A percentile compares a stretch with the other conserved stretches of the same genome.
These are phyloP conservation scores for Lolium rigidum DNA, from an alignment of 176 grass and related monocot genomes.

Conservation along the genomic window DNA sequence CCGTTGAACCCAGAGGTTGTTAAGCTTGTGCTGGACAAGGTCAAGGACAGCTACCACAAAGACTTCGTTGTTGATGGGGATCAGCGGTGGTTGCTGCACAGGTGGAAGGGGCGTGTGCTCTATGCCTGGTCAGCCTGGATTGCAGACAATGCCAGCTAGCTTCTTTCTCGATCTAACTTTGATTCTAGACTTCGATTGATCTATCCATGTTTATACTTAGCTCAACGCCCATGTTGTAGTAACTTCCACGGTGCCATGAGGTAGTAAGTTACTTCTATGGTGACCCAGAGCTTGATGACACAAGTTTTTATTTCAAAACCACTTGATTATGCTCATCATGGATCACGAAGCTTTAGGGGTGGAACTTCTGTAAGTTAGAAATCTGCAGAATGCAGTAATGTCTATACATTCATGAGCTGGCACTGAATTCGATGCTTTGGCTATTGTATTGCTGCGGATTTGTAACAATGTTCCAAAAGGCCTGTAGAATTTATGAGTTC, in stretches of 20 bases:
- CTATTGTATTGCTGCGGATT: not conserved
- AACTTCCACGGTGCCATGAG: slow-evolving; percentile 21
- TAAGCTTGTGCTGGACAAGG: slow-evolving; percentile 41
- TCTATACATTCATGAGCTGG: not conserved
- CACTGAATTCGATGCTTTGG: not conserved
- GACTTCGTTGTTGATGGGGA: slow-evolving; percentile 55
- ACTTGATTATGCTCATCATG: slow-evolving; percentile 10
- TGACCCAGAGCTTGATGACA: not conserved
- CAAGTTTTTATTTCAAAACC: not conserved
- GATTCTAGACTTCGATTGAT: slow-evolving; percentile 9
- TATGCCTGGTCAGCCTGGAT: slow-evolving; percentile 51
- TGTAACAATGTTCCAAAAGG: not conserved
- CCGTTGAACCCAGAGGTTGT: slow-evolving; percentile 46
- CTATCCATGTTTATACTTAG: slow-evolving; percentile 3
- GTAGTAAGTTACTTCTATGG: not conserved
- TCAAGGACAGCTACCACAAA: slow-evolving; percentile 54
- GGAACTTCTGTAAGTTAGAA: slow-evolving; percentile 9
- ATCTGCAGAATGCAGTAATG: slow-evolving; percentile 4
- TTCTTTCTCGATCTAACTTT: slow-evolving; percentile 8
- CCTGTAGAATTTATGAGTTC: slow-evolving; percentile 8
- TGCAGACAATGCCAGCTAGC: not conserved
- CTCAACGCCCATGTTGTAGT: not conserved
- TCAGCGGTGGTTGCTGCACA: slow-evolving; percentile 48
- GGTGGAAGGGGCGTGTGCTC: slow-evolving; percentile 56
- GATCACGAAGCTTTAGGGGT: slow-evolving; percentile 20